Evolutionary conservation across 495 filamentous ascomycete species (phyloP).

Genomic region (Aspergillus diversus): DNA sequence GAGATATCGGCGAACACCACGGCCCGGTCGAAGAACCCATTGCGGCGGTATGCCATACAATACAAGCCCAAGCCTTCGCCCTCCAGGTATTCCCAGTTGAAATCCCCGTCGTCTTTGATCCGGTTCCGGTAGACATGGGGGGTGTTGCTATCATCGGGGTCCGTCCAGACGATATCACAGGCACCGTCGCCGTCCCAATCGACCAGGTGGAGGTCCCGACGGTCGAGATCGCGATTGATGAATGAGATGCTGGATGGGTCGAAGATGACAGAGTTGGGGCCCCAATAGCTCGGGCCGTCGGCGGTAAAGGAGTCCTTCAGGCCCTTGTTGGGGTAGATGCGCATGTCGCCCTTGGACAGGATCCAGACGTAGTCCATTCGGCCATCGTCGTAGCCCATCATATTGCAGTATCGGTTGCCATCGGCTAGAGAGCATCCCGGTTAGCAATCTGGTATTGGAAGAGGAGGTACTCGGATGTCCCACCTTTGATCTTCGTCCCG

Average conservation of each 20-base stretch:
- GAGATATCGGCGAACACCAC: too few relatives aligned
- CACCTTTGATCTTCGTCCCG: constrained; percentile 11
- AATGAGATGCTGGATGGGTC: neutral
- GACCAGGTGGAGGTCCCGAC: constrained; percentile 7
- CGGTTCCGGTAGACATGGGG: too few relatives aligned
- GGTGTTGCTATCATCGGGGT: neutral
- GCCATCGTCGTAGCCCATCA: constrained; percentile 7
- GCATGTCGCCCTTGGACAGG: constrained; percentile 6
- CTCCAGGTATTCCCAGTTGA: neutral
- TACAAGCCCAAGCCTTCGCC: too few relatives aligned
- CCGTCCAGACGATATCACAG: constrained; percentile 14
- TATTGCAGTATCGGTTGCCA: constrained; percentile 14
- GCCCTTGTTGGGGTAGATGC: constrained; percentile 3
- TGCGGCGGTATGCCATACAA: too few relatives aligned
- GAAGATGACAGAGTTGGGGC: neutral
- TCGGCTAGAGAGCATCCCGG: neutral
- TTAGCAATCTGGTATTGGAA: too few relatives aligned
- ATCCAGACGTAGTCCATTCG: constrained; percentile 14
- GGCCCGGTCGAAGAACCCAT: too few relatives aligned
- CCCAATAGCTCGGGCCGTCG: constrained; percentile 1
- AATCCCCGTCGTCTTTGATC: too few relatives aligned
- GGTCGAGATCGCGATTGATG: neutral
- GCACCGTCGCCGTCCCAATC: constrained; percentile 4
- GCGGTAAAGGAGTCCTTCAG: neutral
- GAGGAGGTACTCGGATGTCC: too few relatives aligned